Percentiles rank a stretch among this genome's conserved stretches.
Conservation (phyloP, 345 rosid species). For the Eucalyptus rudis region DNA sequence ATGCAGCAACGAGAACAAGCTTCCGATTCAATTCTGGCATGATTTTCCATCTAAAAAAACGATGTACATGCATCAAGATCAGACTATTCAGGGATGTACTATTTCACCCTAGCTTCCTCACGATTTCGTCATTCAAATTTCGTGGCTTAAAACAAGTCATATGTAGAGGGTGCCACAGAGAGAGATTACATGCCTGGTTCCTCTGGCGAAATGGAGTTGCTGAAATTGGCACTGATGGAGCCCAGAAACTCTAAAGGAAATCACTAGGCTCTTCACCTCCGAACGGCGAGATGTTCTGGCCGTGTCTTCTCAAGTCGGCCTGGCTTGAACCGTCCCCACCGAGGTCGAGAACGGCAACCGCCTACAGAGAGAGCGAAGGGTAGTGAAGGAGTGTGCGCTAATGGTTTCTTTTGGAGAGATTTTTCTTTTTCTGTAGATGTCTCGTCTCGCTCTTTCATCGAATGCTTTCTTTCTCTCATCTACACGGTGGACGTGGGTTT, state of each 20-base stretch:
- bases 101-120: not conserved
- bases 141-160: no score
- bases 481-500: no score
- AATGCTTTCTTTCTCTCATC: no score
- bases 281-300: not conserved
- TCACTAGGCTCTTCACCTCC: not conserved
- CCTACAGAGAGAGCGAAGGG: not conserved
- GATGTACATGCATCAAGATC: not conserved
- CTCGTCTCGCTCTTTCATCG: not conserved
- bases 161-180: no score
- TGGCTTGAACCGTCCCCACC: not conserved
- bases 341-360: not conserved
- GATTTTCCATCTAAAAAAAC: not conserved
- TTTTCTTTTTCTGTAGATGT: not conserved
- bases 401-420: not conserved
- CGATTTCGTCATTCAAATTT: no score
- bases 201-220: not conserved
- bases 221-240: not conserved
- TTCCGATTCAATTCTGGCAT: not conserved
- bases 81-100: not conserved
- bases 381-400: not conserved
- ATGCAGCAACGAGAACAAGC: not conserved
- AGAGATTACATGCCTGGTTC: no score
- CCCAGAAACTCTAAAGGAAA: not conserved
- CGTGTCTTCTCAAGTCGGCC: not conserved